Base-by-base conservation (phyloP, 1,139 yeast species). In the Hyphopichia fennica region DNA sequence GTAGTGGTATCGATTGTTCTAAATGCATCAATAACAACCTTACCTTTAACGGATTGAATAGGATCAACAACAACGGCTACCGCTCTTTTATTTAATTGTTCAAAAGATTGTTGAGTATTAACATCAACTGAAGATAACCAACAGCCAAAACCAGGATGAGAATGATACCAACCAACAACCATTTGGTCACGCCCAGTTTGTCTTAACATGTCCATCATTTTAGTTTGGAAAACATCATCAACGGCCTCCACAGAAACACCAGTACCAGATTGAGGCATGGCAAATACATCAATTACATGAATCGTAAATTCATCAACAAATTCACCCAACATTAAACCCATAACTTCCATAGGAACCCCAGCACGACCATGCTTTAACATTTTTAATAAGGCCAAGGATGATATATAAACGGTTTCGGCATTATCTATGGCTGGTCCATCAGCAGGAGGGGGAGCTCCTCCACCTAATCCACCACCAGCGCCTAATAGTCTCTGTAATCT, bases 291-390 rank as follows among this genome's bases (percentile, higher is more conserved):
- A 48, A 89, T 90, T 32, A 93, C 99, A 56, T 91, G 96, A 37
- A 95, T 95, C 1, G 99, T 95, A 67, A 87, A 93, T 49, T 95
- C 99, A 63, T 95, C 99, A 22, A 95, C 96, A 67, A 93, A 91
- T 56, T 93, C 98, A 40, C 99, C 99, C 54, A 95, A 79, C 99
- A 95, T 95, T 51, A 95, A 77, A 3, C 99, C 99, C 99, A 95
- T 95, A 39, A 95, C 99, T 72, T 95, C 99, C 99, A 95, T 95
- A 15, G 99, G 99, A 42, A 95, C 99, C 60, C 99, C 99, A 1
- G 99, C 98, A 58, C 98, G 79, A 37, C 99, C 98, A 62, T 93
- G 99, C 66, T 91, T 93, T 60, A 93, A 80, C 99, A 93, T 93
- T 67, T 95, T 95, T 49, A 95, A 75, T 45, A 95, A 72, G 2